Percentiles rank a stretch among this genome's conserved stretches.
These are phyloP conservation scores for Beta corolliflora DNA, from an alignment of 179 eudicot genomes.

Conservation along the genomic window DNA sequence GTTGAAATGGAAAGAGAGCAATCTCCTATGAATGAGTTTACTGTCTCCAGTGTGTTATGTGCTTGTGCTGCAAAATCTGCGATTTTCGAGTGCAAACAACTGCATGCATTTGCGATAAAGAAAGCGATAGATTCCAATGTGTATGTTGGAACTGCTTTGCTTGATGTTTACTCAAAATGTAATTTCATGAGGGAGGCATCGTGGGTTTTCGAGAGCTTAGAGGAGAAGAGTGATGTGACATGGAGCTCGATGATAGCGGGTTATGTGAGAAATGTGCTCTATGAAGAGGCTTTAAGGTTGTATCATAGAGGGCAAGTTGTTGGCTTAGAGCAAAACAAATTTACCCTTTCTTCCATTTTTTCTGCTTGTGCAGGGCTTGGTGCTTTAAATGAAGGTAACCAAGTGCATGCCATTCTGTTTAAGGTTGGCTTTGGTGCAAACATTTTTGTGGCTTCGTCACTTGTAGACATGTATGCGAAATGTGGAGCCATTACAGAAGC, in stretches of 20 bases:
- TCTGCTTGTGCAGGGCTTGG: conserved; percentile 75
- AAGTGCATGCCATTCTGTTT: conserved; percentile 51
- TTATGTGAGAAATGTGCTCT: conserved; percentile 60
- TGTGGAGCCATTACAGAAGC: conserved; percentile 69
- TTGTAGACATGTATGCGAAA: conserved; percentile 70
- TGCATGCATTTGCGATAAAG: conserved; percentile 63
- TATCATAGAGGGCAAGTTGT: conserved; percentile 42
- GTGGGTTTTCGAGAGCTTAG: conserved; percentile 54
- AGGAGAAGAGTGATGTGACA: conserved; percentile 59
- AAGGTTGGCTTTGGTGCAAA: conserved; percentile 54
- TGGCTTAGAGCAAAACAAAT: conserved; percentile 47
- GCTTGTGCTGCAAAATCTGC: conserved; percentile 71
- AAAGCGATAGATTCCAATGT: conserved; percentile 43
- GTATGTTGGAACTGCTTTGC: conserved; percentile 74
- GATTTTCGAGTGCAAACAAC: conserved; percentile 56
- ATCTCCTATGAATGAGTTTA: conserved; percentile 50
- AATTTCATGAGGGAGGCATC: conserved; percentile 50
- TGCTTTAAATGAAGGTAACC: conserved; percentile 65
- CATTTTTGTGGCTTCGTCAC: conserved; percentile 54
- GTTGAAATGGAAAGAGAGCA: conserved; percentile 54
- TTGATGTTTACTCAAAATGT: conserved; percentile 71
- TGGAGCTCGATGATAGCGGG: conserved; percentile 87
- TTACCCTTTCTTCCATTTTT: conserved; percentile 55
- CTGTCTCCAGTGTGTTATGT: conserved; percentile 63
- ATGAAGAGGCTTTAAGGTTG: conserved; percentile 61